These are phyloP conservation scores for Tulasnella calospora DNA, from an alignment of 768 basidiomycete genomes.

Conservation along the genomic window DNA sequence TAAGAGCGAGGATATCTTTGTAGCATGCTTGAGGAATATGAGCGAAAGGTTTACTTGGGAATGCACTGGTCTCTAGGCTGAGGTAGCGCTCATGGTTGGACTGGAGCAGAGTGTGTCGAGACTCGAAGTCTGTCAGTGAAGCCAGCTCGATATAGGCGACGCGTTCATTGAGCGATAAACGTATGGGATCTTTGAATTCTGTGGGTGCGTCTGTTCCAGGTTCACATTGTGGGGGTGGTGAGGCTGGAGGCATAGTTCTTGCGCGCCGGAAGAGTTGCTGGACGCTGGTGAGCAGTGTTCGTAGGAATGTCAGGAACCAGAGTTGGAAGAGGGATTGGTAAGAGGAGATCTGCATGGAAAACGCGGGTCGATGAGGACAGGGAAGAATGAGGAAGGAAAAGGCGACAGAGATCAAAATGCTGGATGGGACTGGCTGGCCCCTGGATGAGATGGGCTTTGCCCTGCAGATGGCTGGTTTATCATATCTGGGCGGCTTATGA, in stretches of 20 bases:
- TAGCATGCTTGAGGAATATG: conserved; percentile 13
- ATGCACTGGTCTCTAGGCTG: conserved; percentile 23
- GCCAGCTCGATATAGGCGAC: not conserved
- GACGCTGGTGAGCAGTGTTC: not conserved
- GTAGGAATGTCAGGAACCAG: not conserved
- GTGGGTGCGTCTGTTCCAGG: not conserved
- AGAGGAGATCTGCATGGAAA: not conserved
- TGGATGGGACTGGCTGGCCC: too few relatives aligned
- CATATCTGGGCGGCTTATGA: too few relatives aligned
- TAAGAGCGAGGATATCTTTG: conserved; percentile 18
- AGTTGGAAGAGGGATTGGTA: not conserved
- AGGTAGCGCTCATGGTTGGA: conserved; percentile 16
- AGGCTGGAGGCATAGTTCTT: not conserved
- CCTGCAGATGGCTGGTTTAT: too few relatives aligned
- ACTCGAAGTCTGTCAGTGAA: too few relatives aligned
- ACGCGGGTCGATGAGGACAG: not conserved
- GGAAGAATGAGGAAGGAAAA: not conserved
- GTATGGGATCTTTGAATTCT: not conserved
- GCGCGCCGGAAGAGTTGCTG: not conserved
- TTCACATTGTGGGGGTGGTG: not conserved
- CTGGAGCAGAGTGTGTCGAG: not conserved
- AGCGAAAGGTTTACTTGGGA: not conserved
- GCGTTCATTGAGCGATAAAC: not conserved
- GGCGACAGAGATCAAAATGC: too few relatives aligned
- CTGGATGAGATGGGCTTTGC: too few relatives aligned